Base-by-base conservation (phyloP, 164 flowering plant genomes). In the Kalanchoe fedtschenkoi region DNA sequence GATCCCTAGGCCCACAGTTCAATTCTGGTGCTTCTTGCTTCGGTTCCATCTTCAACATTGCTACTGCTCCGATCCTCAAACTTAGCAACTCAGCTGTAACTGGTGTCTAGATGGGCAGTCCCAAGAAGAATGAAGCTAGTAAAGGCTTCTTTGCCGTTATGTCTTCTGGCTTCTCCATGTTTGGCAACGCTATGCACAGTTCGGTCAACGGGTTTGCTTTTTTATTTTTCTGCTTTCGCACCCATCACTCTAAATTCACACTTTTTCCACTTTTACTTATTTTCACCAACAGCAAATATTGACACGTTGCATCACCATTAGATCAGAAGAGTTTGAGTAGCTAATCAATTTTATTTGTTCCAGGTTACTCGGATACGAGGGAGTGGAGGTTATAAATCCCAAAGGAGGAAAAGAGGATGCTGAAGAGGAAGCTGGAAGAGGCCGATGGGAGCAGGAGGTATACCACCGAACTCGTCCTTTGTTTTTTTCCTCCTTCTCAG, bases 361-460 rank as follows among this genome's bases (percentile, higher is more conserved):
- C 21, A 44, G 56, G 56, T 10, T 51, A 32, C 56, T 51, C 13
- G 56, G 56, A 5, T 44, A 44, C 24, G 51, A 44, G 51, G 56
- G 56, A 17, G 56, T 51, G n/a, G 56, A 51, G 56, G 32, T 51
- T 32, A 51, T 51, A 26, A 51, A 51, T 51, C 56, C 56, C 10
- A 32, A 51, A 6, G 56, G 56, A 24, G 56, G 56, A 16, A 51
- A 51, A 51, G 56, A 51, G 32, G 56, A 51, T 51, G 56, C 56
- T 17, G 56, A 24, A 51, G 32, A 51, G 32, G 56, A 51, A 51
- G 33, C 56, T 51, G 16, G 32, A 7, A 51, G 32, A 28, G 56
- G 56, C 8, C 32, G 56, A 26, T 51, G 56, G 56, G 26, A 51
- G 56, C 56, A 51, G 56, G 56, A 51, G 56, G 56, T 51, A 37